Percentiles rank a stretch among this genome's conserved stretches.
Conservation (phyloP, 345 rosid genomes). For the Gossypium raimondii region DNA sequence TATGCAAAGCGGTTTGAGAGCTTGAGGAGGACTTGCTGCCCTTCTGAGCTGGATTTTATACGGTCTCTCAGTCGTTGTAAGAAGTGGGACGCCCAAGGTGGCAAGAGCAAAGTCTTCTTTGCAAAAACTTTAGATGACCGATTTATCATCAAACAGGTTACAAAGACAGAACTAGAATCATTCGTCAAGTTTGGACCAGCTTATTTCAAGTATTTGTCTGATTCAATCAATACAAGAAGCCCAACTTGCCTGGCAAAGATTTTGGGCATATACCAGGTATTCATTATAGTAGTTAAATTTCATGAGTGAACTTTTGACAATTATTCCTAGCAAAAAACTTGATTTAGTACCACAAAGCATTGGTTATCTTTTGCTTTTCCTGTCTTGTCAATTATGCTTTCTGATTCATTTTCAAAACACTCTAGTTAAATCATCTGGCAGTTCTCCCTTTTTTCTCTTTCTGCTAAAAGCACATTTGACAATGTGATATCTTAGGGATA, state of each 20-base stretch:
- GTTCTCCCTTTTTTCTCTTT: neutral
- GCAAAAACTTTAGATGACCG: conserved; percentile 97
- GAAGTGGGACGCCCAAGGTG: conserved; percentile 99
- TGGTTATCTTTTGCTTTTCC: neutral
- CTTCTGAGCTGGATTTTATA: conserved; percentile 75
- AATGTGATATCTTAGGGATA: neutral
- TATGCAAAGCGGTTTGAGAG: conserved; percentile 83
- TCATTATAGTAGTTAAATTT: neutral
- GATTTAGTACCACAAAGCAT: neutral
- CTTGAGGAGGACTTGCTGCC: conserved; percentile 79
- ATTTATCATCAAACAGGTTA: conserved; percentile 90
- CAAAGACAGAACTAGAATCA: conserved; percentile 94
- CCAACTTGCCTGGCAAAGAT: conserved; percentile 96
- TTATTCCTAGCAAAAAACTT: neutral
- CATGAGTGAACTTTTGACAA: conserved; percentile 17
- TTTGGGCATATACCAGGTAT: conserved; percentile 95
- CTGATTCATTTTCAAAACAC: neutral
- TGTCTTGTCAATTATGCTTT: neutral
- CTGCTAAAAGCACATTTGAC: conserved; percentile 1
- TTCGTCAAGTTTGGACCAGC: conserved; percentile 86
- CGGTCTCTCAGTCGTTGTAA: conserved; percentile 94
- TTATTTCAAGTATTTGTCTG: conserved; percentile 78
- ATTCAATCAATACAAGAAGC: conserved; percentile 63
- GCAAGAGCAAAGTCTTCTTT: conserved; percentile 97
- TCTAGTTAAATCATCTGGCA: neutral